Evolutionary conservation across 78 protist species (phyloP).

Genomic region (Dictyostelium discoideum): dicty_2.7 NC_007091.3:4679001-4679500

Average conservation of each 20-base stretch:
- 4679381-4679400: neutral
- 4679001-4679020: slow-evolving; percentile 14
- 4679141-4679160: slow-evolving; percentile 25
- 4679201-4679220: slow-evolving; percentile 13
- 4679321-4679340: neutral
- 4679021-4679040: neutral
- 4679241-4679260: slow-evolving; percentile 35
- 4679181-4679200: slow-evolving; percentile 41
- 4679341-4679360: neutral
- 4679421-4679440: neutral
- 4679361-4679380: neutral
- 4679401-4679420: neutral
- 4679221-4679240: slow-evolving; percentile 52
- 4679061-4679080: neutral
- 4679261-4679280: slow-evolving; percentile 4
- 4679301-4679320: neutral
- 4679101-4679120: neutral
- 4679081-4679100: slow-evolving; percentile 51
- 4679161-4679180: slow-evolving; percentile 16
- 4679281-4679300: neutral
- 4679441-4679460: slow-evolving; percentile 18
- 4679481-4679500: neutral
- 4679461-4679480: slow-evolving; percentile 48
- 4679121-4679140: slow-evolving; percentile 8
- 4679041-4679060: slow-evolving; percentile 16